Evolutionary conservation across 441 rosid genomes (phyloP).

Genomic region (Jatropha multifida): DNA sequence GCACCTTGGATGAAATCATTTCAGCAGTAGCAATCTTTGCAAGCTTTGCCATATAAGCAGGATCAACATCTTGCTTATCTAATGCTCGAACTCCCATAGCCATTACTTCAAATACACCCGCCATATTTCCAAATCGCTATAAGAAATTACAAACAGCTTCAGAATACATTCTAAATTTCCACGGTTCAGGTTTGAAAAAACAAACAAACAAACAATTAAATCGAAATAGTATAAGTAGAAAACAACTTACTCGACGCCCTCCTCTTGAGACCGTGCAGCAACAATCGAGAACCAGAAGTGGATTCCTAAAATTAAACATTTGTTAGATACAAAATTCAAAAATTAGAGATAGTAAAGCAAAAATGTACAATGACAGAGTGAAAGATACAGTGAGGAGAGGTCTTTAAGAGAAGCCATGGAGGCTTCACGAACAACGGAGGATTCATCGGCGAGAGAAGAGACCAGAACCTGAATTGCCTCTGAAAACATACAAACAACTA

Average conservation of each 20-base stretch:
- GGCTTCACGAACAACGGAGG: constrained; percentile 66
- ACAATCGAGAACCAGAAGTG: constrained; percentile 91
- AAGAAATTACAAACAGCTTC: constrained; percentile 5
- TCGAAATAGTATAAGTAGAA: constrained; percentile 6
- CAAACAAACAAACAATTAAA: background rate
- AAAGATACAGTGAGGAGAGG: constrained; percentile 59
- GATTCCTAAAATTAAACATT: constrained; percentile 57
- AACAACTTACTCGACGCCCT: constrained; percentile 69
- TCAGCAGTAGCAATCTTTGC: constrained; percentile 94
- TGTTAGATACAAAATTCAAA: background rate
- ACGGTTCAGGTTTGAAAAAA: background rate
- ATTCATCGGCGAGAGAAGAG: constrained; percentile 87
- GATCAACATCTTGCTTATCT: constrained; percentile 61
- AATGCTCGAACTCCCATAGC: constrained; percentile 73
- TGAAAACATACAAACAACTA: constrained; percentile 24
- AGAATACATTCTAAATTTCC: constrained; percentile 1
- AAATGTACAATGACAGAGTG: background rate
- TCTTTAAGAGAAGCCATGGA: constrained; percentile 89
- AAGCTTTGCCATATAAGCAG: constrained; percentile 73
- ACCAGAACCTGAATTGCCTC: constrained; percentile 92
- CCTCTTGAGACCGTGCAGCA: constrained; percentile 86
- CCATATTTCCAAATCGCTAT: constrained; percentile 92
- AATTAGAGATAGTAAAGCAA: background rate
- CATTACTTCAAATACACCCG: constrained; percentile 95
- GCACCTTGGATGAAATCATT: constrained; percentile 92